Evolutionary conservation across 1,139 yeast genomes (phyloP).

Genomic region (Blastobotrys buckinghamii): DNA sequence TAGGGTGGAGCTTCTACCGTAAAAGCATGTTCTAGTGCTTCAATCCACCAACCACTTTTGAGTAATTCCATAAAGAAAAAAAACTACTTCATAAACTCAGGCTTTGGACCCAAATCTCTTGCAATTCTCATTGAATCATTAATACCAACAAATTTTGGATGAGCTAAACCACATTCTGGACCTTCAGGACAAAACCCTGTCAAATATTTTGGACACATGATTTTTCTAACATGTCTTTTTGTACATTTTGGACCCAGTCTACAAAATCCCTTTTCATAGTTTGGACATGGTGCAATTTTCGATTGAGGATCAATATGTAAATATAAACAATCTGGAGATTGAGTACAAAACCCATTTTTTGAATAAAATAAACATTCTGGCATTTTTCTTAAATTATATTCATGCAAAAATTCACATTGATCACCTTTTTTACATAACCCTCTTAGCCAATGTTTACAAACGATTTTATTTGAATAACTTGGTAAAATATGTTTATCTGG

Average conservation of each 20-base stretch:
- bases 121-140: constrained; percentile 36
- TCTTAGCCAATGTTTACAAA: constrained; percentile 97
- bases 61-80: too few relatives aligned
- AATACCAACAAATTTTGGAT: constrained; percentile 38
- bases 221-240: constrained; percentile 72
- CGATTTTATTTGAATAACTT: constrained; percentile 77
- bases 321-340: constrained; percentile 90
- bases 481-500: constrained; percentile 86
- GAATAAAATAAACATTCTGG: constrained; percentile 91
- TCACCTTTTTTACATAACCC: constrained; percentile 97
- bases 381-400: constrained; percentile 89
- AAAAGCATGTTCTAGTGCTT: background rate
- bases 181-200: constrained; percentile 87
- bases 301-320: constrained; percentile 86
- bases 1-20: background rate
- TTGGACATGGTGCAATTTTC: constrained; percentile 80
- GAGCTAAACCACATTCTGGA: constrained; percentile 38
- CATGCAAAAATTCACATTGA: constrained; percentile 94
- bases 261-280: constrained; percentile 85
- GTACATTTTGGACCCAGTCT: constrained; percentile 86
- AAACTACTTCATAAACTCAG: constrained; percentile 6
- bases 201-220: constrained; percentile 74
- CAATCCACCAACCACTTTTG: background rate
- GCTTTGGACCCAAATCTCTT: constrained; percentile 25
- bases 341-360: constrained; percentile 88